Evolutionary conservation across 2,329 filamentous ascomycete species (phyloP).

Genomic region (Ascochyta rabiei): DNA sequence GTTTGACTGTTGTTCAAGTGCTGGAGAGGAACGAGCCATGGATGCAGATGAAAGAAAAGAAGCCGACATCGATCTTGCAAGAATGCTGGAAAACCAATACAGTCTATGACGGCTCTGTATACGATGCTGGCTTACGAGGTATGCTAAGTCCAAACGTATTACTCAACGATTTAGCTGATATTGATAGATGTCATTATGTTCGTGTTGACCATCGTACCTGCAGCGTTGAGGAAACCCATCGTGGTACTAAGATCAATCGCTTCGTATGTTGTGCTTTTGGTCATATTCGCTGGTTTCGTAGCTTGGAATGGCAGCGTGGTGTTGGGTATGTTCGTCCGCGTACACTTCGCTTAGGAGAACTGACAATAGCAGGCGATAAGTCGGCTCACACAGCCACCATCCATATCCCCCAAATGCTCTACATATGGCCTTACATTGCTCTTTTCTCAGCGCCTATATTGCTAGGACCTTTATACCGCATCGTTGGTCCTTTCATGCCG

Average conservation of each 20-base stretch:
- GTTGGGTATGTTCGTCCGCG: constrained; percentile 57
- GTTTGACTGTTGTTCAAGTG: constrained; percentile 44
- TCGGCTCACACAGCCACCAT: constrained; percentile 90
- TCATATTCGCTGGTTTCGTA: constrained; percentile 75
- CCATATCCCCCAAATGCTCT: constrained; percentile 90
- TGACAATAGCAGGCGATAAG: constrained; percentile 73
- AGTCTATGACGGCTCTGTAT: constrained; percentile 31
- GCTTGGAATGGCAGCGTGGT: constrained; percentile 90
- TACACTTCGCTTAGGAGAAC: background rate
- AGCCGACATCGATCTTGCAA: constrained; percentile 10
- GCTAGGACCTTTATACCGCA: constrained; percentile 56
- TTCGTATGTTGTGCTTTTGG: constrained; percentile 67
- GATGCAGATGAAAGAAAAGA: background rate
- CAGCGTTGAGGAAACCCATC: constrained; percentile 55
- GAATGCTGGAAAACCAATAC: constrained; percentile 31
- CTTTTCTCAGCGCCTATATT: constrained; percentile 90
- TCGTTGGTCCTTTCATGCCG: too few species aligned
- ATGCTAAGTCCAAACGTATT: too few species aligned
- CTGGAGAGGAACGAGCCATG: constrained; percentile 26
- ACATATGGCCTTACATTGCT: constrained; percentile 86
- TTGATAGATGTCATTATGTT: constrained; percentile 33
- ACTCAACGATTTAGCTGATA: background rate
- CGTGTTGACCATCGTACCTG: constrained; percentile 67
- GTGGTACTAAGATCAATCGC: constrained; percentile 48
- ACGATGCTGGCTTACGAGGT: constrained; percentile 13